Percentiles rank a stretch among this genome's conserved stretches.
These are phyloP conservation scores for Helichrysum umbraculigerum DNA, from an alignment of 129 eudicot species.

Conservation along the genomic window DNA sequence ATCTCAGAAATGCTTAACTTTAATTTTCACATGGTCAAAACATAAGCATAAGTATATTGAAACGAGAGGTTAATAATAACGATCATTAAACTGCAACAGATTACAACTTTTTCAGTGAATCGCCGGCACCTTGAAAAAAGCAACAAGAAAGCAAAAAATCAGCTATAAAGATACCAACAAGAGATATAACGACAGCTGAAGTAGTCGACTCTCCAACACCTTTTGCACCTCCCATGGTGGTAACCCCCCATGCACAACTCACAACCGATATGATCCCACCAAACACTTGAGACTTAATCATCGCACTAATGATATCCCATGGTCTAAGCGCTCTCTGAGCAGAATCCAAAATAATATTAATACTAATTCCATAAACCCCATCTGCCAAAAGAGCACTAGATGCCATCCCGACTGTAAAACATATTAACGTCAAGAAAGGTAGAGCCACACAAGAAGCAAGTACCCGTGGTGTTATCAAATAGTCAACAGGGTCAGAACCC, in stretches of 20 bases:
- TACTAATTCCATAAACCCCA: constrained; percentile 75
- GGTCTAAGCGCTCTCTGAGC: constrained; percentile 80
- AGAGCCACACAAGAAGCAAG: constrained; percentile 76
- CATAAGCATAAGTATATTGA: not conserved
- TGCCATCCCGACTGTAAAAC: constrained; percentile 84
- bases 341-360: constrained; percentile 77
- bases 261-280: constrained; percentile 74
- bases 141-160: constrained; percentile 83
- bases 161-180: constrained; percentile 85
- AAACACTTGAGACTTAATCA: constrained; percentile 86
- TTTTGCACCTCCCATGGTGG: constrained; percentile 92
- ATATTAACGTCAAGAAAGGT: constrained; percentile 74
- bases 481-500: constrained; percentile 85
- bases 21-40: not conserved
- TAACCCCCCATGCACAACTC: constrained; percentile 93
- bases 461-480: constrained; percentile 83
- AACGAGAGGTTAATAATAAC: not conserved
- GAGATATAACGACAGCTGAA: constrained; percentile 88
- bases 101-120: constrained; percentile 68
- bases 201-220: constrained; percentile 99
- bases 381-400: constrained; percentile 91
- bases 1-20: too few relatives aligned
- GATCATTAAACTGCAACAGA: not conserved
- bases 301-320: constrained; percentile 87
- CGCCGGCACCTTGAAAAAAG: constrained; percentile 95